Base-by-base conservation (phyloP, 441 rosid genomes). In the Euphorbia schlechtendalii region DNA sequence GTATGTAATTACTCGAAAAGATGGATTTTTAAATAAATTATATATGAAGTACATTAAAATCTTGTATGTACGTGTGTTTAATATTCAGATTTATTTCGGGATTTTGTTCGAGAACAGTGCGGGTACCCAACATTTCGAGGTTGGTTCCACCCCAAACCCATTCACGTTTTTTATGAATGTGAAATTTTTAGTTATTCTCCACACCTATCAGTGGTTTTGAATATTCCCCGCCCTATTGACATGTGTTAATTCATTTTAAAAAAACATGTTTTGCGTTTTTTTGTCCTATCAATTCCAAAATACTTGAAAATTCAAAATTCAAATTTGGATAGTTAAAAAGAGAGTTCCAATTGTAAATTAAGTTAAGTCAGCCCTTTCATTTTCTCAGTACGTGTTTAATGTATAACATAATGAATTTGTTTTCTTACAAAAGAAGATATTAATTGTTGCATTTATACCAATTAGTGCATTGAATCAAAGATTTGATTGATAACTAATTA, bases 391-490 rank as follows among this genome's bases (percentile, higher is more conserved):
- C 1, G 1, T 41, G 3, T 41, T 14, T 41, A 12, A 41, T 45
- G 18, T 15, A 45, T 14, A n/a, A 45, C 49, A 45, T 45, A 0
- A 14, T 12, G 3, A 14, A 9, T 57, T 6, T 36, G 8, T 41
- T 32, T 8, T 36, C 41, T 57, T 57, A 17, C 45, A 8, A 57
- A 36, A 57, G 41, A 57, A 57, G 61, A n/a, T 28, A 56, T 30
- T 41, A 41, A 41, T 41, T 41, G 13, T 41, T 41, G 46, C 46
- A 41, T 45, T 3, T 14, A 45, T 45, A 45, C 20, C n/a, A 45
- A 17, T 36, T 30, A 0, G 14, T 57, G 45, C 2, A 43, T 43
- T 43, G 3, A 43, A 40, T 43, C n/a, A 12, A 43, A 14, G 49
- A 45, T 45, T 1, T 45, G 49, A 45, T 45, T 45, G 49, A 45